Evolutionary conservation across 345 rosid genomes (phyloP).

Genomic region (Pistacia atlantica): DNA sequence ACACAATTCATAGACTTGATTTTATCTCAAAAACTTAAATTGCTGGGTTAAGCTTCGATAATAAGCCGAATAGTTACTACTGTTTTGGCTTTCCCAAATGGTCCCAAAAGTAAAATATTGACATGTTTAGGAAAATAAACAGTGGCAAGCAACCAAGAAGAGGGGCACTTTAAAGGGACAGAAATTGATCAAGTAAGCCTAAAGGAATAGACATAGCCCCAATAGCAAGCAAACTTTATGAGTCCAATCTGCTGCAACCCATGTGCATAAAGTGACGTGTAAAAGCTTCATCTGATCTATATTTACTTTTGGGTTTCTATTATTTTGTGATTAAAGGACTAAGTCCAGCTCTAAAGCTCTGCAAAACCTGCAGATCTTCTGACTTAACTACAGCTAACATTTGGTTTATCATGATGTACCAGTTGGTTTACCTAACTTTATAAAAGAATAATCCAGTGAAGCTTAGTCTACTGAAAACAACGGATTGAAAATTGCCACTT

Average conservation of each 20-base stretch:
- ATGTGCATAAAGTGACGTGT: conserved; percentile 50
- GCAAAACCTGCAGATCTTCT: conserved; percentile 13
- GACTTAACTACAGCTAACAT: conserved; percentile 27
- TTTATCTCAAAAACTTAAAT: neutral
- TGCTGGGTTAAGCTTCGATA: neutral
- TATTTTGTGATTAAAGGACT: conserved; percentile 27
- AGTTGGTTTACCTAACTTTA: neutral
- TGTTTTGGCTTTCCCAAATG: neutral
- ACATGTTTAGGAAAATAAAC: conserved; percentile 1
- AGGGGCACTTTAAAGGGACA: conserved; percentile 9
- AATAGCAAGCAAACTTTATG: conserved; percentile 44
- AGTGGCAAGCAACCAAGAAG: neutral
- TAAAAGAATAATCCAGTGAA: conserved; percentile 9
- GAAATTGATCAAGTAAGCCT: conserved; percentile 22
- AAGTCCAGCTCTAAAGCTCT: conserved; percentile 56
- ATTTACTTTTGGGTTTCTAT: conserved; percentile 26
- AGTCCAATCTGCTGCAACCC: conserved; percentile 38
- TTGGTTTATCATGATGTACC: conserved; percentile 15
- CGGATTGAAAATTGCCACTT: conserved; percentile 29
- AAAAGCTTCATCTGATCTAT: conserved; percentile 25
- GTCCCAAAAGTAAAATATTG: neutral
- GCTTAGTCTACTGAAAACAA: conserved; percentile 13
- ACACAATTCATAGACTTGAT: too few relatives aligned
- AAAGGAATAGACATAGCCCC: conserved; percentile 43
- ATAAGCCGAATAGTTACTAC: too few relatives aligned